Evolutionary conservation across 1,284 basidiomycete genomes (phyloP), one percentile per base, ranked within the genome.

Genomic region (Cystodermella granulosa): DNA sequence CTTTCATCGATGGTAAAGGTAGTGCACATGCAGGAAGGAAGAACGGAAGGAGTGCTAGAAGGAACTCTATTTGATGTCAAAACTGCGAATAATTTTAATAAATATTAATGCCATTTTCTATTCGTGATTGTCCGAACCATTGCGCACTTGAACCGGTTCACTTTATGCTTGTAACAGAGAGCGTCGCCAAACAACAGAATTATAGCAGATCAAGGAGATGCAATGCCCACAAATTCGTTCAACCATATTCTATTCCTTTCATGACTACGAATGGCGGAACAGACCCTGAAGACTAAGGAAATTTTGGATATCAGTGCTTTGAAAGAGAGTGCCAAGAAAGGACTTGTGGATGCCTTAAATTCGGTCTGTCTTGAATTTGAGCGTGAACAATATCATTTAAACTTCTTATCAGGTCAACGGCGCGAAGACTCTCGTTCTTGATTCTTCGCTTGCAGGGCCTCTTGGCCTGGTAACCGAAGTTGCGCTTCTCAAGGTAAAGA

Each of bases 401-500:
- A n/a, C n/a, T 37, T 37, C 36, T 34, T 18, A 47, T 44, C 49
- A 93, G 87, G 88, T 97, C 4, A 89, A 87, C 67, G 94, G 92
- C 7, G 83, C 89, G 42, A 98, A 98, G 75, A 98, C 95, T 1
- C 82, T 99, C 34, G 89, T 98, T 24, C 78, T 99, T 4, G 93
- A 98, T 56, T 76, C 89, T 2, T 76, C 83, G 3, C 71, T 98
- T 8, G 89, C 93, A 2, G 95, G 95, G 0, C 94, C 95, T 0
- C 74, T 99, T 4, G 92, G 94, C 2, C 77, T 98, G 15, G 82
- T 98, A 21, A 92, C 89, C 2, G 94, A 98, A 59, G 91, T 98
- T 0, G 81, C 91, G 2, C 68, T 92, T 17, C 73, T 98, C 49
- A 96, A 97, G 80, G 93, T 92, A 48, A 28, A 67, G 42, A 43